phyloP scores from a whole-genome alignment of 805 yeast species.

The Huiozyma naganishii region DNA sequence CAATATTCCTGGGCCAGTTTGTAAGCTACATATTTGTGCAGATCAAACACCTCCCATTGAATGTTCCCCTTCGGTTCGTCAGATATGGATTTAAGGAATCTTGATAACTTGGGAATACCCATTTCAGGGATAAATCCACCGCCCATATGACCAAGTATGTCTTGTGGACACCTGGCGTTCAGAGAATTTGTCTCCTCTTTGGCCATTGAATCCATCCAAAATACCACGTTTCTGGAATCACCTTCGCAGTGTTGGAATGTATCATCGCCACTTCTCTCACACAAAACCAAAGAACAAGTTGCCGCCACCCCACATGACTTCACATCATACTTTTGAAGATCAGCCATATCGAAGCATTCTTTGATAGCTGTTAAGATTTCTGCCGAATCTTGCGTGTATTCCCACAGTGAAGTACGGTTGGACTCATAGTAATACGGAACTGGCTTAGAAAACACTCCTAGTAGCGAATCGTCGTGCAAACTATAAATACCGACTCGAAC shows the following conservation, averaged over 20 bases:
- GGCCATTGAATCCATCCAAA: constrained; percentile 53
- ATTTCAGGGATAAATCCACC: constrained; percentile 44
- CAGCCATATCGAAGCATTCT: constrained; percentile 13
- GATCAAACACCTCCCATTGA: constrained; percentile 35
- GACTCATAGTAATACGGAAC: constrained; percentile 16
- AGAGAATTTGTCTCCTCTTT: constrained; percentile 25
- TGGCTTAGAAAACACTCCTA: constrained; percentile 6
- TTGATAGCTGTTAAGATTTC: constrained; percentile 31
- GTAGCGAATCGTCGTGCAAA: constrained; percentile 9
- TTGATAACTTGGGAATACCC: constrained; percentile 44
- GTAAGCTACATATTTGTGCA: constrained; percentile 36
- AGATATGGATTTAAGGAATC: constrained; percentile 24
- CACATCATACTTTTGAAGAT: constrained; percentile 3
- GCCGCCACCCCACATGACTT: constrained; percentile 37
- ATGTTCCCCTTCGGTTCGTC: no score
- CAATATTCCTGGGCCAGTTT: constrained; percentile 15
- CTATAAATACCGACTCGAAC: constrained; percentile 32
- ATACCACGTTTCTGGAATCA: constrained; percentile 34
- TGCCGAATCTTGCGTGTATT: constrained; percentile 32
- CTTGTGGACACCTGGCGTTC: constrained; percentile 16
- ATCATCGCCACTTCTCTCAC: constrained; percentile 11
- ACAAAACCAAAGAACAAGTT: constrained; percentile 49
- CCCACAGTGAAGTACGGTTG: constrained; percentile 8
- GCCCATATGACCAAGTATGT: constrained; percentile 27
- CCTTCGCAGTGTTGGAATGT: constrained; percentile 2